phyloP scores from a whole-genome alignment of 1,139 yeast genomes.

The Debaryomyces coudertii region DNA sequence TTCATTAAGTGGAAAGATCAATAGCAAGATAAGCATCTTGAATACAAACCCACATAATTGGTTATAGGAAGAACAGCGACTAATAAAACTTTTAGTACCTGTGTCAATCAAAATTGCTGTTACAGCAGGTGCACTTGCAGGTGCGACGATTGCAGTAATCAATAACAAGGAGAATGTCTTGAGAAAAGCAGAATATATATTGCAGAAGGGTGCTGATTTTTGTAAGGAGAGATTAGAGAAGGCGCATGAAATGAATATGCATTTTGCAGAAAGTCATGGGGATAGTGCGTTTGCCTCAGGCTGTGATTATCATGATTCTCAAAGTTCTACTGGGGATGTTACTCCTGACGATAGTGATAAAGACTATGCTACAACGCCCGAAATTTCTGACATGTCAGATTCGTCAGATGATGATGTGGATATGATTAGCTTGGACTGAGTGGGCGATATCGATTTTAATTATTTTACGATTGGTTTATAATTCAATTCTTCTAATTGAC shows the following conservation, averaged over 20 bases:
- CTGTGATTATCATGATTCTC: neutral
- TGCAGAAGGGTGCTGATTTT: constrained; percentile 40
- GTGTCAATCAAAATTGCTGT: constrained; percentile 44
- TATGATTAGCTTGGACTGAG: constrained; percentile 20
- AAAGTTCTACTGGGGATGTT: constrained; percentile 11
- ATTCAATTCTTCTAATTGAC: neutral
- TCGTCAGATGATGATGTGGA: constrained; percentile 18
- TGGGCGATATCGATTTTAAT: neutral
- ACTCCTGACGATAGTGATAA: constrained; percentile 16
- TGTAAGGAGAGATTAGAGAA: constrained; percentile 34
- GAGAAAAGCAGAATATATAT: constrained; percentile 35
- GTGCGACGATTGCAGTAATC: constrained; percentile 42
- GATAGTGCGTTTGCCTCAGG: constrained; percentile 26
- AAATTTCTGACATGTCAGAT: constrained; percentile 24
- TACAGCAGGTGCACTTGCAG: constrained; percentile 42
- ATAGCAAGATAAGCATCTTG: neutral
- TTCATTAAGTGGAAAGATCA: neutral
- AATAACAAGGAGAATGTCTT: constrained; percentile 37
- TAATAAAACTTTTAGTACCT: constrained; percentile 30
- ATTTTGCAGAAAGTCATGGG: constrained; percentile 32
- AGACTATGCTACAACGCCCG: constrained; percentile 33
- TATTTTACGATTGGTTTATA: neutral
- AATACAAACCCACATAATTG: neutral
- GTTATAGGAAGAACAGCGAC: neutral
- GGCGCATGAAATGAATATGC: constrained; percentile 22